Base-by-base conservation (phyloP, 805 yeast species). In the Ogataea pini region DNA sequence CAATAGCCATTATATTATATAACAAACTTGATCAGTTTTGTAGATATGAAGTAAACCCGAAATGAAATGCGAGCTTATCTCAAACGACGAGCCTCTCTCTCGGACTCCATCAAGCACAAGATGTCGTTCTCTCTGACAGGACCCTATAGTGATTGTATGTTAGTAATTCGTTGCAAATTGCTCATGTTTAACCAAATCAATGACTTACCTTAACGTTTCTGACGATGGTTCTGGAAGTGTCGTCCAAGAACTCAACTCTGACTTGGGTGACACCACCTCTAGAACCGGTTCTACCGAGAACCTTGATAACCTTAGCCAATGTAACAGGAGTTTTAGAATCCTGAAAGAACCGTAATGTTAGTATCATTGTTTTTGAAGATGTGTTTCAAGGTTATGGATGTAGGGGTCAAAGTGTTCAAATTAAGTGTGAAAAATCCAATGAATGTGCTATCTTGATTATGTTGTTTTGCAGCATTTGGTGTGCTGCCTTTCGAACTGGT, bases 191-290 rank as follows among this genome's bases (percentile, higher is more conserved):
- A 10, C 14, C 9, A 10, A 28, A 7, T 28, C n/a, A 28, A 28
- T 28, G n/a, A 54, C 59, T 31, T 51, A 54, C 59, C 57, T 89
- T 89, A 77, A 89, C 96, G 85, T 89, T 89, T 85, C 96, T 88
- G 82, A 89, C 95, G 70, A 89, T 89, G 72, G 94, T 86, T 83
- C 96, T 87, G 77, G 94, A 80, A 71, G 91, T 80, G 76, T 89
- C 96, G 72, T 89, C 96, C 74, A 89, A 80, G 85, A 89, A 89
- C 79, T 89, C 96, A 72, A 89, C 96, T 78, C 96, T 89, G 78
- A 89, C 96, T 79, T 89, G 96, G 79, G 96, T 89, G 78, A 89
- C 96, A 83, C 97, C 97, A 87, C 98, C 98, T 82, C 98, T 92
- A 76, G 99, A 92, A 76, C 99, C 99, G 86, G 99, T 92, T 82